Percentiles rank a stretch among this genome's conserved stretches.
Conservation (phyloP, 208 protist species). For the Acanthamoeba royreba region DNA sequence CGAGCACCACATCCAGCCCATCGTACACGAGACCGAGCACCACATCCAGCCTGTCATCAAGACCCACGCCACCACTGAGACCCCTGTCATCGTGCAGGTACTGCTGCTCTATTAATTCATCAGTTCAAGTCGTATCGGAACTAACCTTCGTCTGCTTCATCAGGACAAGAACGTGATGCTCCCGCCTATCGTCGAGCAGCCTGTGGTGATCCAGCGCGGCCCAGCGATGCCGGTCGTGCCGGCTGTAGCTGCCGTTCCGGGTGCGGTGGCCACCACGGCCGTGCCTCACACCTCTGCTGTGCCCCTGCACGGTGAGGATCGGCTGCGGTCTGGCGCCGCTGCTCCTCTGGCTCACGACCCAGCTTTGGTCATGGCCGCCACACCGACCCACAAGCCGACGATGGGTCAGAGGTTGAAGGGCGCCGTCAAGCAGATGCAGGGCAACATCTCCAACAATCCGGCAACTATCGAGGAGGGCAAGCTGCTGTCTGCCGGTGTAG, state of each 20-base stretch:
- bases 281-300: too few relatives aligned
- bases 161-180: conserved; percentile 8
- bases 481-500: too few relatives aligned
- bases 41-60: not conserved
- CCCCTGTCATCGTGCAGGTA: not conserved
- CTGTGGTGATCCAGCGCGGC: not conserved
- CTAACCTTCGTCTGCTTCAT: too few relatives aligned
- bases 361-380: not conserved
- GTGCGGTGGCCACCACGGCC: not conserved
- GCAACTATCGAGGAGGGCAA: not conserved
- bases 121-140: not conserved
- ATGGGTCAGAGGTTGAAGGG: not conserved
- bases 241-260: not conserved
- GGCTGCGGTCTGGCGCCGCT: too few relatives aligned
- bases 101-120: not conserved
- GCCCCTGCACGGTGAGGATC: too few relatives aligned
- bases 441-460: not conserved
- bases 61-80: not conserved
- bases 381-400: not conserved
- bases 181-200: too few relatives aligned
- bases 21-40: not conserved
- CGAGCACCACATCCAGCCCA: not conserved
- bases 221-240: not conserved
- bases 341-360: too few relatives aligned
- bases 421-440: not conserved